Evolutionary conservation across 768 basidiomycete genomes (phyloP), one percentile per base, ranked within the genome.

Genomic region (Mycena sanguinolenta): DNA sequence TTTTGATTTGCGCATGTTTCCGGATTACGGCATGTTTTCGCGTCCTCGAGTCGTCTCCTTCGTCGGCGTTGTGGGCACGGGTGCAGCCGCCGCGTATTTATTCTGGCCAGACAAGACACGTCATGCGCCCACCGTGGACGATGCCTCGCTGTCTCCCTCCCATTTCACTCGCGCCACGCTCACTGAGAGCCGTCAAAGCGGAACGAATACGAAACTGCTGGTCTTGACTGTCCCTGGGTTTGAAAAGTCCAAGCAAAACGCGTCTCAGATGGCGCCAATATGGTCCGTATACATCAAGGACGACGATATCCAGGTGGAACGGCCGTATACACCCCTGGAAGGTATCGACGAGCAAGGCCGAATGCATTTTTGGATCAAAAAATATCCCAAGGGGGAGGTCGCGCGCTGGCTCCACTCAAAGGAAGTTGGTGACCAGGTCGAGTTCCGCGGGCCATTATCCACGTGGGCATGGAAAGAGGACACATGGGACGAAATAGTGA

Each of bases 221-320:
- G 89, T 89, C 16, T 80, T 95, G 55, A 82, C 83, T 4, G 76
- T 94, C 12, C 88, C 91, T 74, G 84, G 4, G 73, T 87, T 63
- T 82, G 79, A 58, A 63, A 69, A 21, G 53, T 75, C 64, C 66
- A 77, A 65, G 73, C 34, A 55, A 10, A n/a, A n/a, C n/a, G 58
- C 65, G 28, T 68, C 69, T 39, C 30, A 69, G 28, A 83, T 82
- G 64, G 70, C 69, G 69, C 88, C 86, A 32, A 89, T 95, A 67
- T 95, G 90, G 88, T 92, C 93, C 44, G 82, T 96, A 16, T 95
- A 86, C 78, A 84, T 95, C 77, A 96, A 95, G 77, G 93, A 96
- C 77, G 91, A 92, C 71, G 95, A 95, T 74, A 95, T 96, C 25
- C 95, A 95, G 79, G 92, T 95, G 36, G 95, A 96, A 75, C 81